Conservation (phyloP, 2,329 filamentous ascomycete species). For the Metarhizium guizhouense region DNA sequence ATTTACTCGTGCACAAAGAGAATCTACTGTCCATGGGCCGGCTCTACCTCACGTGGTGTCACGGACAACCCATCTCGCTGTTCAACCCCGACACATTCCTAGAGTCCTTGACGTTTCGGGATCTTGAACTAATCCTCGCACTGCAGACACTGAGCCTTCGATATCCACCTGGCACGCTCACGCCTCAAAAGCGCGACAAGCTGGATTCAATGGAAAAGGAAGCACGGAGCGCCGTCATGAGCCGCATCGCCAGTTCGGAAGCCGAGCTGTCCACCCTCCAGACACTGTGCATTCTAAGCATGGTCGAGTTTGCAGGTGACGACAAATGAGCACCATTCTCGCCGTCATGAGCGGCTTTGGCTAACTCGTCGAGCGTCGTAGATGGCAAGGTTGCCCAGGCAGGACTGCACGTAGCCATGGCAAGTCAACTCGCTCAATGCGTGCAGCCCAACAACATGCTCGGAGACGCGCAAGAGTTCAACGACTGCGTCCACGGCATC, state of each 20-base stretch:
- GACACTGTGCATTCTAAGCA: slow-evolving; percentile 26
- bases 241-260: slow-evolving; percentile 22
- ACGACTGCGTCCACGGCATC: slow-evolving; percentile 31
- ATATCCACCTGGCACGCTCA: slow-evolving; percentile 22
- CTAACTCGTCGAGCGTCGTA: slow-evolving; percentile 2
- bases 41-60: slow-evolving; percentile 36
- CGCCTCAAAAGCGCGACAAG: slow-evolving; percentile 6
- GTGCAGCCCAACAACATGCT: slow-evolving; percentile 11
- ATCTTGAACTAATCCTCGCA: slow-evolving; percentile 24
- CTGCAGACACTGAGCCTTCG: slow-evolving; percentile 31
- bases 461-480: slow-evolving; percentile 13
- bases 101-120: slow-evolving; percentile 25
- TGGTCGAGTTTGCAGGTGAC: slow-evolving; percentile 27
- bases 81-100: slow-evolving; percentile 34
- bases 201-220: slow-evolving; percentile 7
- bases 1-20: slow-evolving; percentile 1
- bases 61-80: slow-evolving; percentile 39
- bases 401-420: slow-evolving; percentile 14
- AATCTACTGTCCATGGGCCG: slow-evolving; percentile 14
- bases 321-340: not conserved
- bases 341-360: not conserved
- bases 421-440: slow-evolving; percentile 13
- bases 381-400: slow-evolving; percentile 15
- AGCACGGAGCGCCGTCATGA: slow-evolving; percentile 19
- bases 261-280: slow-evolving; percentile 30